These are phyloP conservation scores for Trypanosoma scelopori DNA, from an alignment of 208 protist species.

Conservation along the genomic window DNA sequence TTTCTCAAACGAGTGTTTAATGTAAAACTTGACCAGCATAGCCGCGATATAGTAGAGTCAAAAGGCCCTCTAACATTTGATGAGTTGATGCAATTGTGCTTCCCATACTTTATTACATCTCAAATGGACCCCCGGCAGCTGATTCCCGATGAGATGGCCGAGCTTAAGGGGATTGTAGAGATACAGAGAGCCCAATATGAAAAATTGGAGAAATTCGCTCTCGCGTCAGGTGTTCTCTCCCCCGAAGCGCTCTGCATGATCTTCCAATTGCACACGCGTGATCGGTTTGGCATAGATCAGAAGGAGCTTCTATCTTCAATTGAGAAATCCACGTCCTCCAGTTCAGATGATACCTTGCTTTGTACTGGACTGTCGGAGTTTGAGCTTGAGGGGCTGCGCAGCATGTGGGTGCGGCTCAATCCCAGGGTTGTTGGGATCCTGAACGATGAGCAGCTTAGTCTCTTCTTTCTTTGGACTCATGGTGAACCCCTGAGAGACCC, in stretches of 20 bases:
- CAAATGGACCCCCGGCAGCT: constrained; percentile 38
- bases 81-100: constrained; percentile 56
- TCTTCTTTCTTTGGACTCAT: constrained; percentile 57
- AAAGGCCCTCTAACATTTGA: constrained; percentile 38
- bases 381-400: constrained; percentile 52
- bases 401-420: constrained; percentile 52
- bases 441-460: constrained; percentile 37
- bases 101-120: constrained; percentile 34
- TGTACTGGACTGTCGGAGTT: constrained; percentile 26
- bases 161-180: constrained; percentile 19
- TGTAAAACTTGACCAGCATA: constrained; percentile 30
- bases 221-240: constrained; percentile 45
- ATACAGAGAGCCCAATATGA: constrained; percentile 33
- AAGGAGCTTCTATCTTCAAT: constrained; percentile 30
- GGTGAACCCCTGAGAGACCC: constrained; percentile 20
- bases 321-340: constrained; percentile 18
- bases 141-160: constrained; percentile 27
- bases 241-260: constrained; percentile 38
- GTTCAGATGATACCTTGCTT: constrained; percentile 22
- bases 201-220: constrained; percentile 31
- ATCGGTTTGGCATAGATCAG: constrained; percentile 28
- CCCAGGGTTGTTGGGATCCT: constrained; percentile 38
- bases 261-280: constrained; percentile 26
- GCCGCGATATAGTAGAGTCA: constrained; percentile 12
- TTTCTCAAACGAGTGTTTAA: constrained; percentile 53